phyloP scores from a whole-genome alignment of 2,329 filamentous ascomycete genomes.

The Claviceps fusiformis region DNA sequence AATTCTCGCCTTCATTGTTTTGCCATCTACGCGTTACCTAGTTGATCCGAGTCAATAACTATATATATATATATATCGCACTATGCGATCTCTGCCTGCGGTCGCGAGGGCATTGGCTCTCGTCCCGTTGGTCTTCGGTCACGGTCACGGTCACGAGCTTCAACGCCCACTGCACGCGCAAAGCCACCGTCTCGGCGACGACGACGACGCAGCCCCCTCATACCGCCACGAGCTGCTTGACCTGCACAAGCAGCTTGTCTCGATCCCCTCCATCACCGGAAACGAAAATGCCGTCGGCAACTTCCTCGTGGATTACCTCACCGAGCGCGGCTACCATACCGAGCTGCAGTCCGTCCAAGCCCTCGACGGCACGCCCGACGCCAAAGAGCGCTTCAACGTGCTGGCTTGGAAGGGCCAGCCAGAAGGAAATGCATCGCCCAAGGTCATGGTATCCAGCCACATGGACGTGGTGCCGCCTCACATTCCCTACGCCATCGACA shows the following conservation, averaged over 20 bases:
- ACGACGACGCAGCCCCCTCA: conserved; percentile 14
- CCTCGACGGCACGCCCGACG: conserved; percentile 16
- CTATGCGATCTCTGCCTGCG: conserved; percentile 1
- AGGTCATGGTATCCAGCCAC: conserved; percentile 61
- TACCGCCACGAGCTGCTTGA: conserved; percentile 44
- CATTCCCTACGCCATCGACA: conserved; percentile 51
- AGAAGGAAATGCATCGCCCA: conserved; percentile 32
- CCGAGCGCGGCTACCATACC: conserved; percentile 28
- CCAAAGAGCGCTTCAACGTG: conserved; percentile 49
- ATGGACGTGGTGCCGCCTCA: conserved; percentile 68
- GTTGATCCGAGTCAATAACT: no score
- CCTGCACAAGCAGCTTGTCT: conserved; percentile 63
- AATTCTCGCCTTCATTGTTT: no score
- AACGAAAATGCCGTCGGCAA: conserved; percentile 55
- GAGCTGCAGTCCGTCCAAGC: conserved; percentile 27
- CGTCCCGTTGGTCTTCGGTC: conserved; percentile 5
- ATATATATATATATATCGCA: background rate
- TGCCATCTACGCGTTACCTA: no score
- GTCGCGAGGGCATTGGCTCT: conserved; percentile 4
- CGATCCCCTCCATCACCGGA: conserved; percentile 57
- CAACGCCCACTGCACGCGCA: conserved; percentile 4
- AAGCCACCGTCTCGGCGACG: background rate
- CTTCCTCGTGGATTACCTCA: conserved; percentile 56
- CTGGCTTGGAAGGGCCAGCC: conserved; percentile 47
- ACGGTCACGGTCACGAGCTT: background rate